A percentile compares a stretch with the other conserved stretches of the same genome.
Evolutionary conservation across 225 moss, liverwort and hornwort genomes (phyloP).

Genomic region (Rhytidiadelphus loreus): DNA sequence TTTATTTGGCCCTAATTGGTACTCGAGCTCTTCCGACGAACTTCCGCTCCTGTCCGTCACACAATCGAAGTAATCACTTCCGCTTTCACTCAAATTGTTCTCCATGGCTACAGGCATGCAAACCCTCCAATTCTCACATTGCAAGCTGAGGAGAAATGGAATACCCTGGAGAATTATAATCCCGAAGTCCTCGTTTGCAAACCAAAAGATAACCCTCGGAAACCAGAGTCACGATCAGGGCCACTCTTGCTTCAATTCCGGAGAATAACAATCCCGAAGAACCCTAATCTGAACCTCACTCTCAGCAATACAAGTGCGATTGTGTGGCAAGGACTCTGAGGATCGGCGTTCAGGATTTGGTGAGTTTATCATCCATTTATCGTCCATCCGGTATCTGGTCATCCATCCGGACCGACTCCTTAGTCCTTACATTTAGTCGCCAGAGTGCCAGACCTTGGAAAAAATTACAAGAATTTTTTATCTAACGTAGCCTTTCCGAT

Average conservation of each 20-base stretch:
- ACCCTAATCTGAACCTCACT: background rate
- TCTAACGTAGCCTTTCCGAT: too few relatives aligned
- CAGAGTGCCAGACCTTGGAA: too few relatives aligned
- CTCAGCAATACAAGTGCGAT: too few relatives aligned
- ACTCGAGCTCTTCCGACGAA: constrained; percentile 23
- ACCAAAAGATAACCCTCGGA: background rate
- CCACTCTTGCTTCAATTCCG: background rate
- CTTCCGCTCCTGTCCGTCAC: constrained; percentile 22
- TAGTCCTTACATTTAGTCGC: too few relatives aligned
- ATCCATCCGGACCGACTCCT: background rate
- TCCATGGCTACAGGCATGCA: background rate
- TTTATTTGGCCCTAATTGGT: background rate
- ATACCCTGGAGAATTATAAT: background rate
- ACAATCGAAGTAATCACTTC: constrained; percentile 27
- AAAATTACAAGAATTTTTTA: background rate
- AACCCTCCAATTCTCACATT: background rate
- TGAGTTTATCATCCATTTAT: background rate
- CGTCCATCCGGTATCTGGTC: background rate
- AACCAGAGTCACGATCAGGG: background rate
- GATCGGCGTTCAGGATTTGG: background rate
- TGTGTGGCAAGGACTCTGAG: background rate
- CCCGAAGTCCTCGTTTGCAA: background rate
- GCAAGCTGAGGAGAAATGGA: background rate
- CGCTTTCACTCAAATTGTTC: background rate
- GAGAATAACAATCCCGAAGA: background rate